phyloP scores from a whole-genome alignment of 805 yeast genomes.

The Metschnikowia hibisci region DNA sequence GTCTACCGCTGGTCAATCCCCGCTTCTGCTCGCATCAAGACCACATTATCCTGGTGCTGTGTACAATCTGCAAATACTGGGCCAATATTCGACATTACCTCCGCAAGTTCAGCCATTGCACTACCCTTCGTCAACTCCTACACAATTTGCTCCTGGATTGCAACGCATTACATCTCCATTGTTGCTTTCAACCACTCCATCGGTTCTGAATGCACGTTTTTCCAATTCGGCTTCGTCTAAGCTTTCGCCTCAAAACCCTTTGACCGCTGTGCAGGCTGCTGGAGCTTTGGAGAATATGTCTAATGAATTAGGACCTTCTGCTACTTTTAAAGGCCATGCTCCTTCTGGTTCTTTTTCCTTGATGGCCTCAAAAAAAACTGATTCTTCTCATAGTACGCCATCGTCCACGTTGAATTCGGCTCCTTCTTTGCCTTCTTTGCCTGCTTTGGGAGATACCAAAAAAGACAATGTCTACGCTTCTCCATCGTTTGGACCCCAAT shows the following conservation, averaged over 20 bases:
- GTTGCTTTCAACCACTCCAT: conserved; percentile 49
- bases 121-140: conserved; percentile 66
- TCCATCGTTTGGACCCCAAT: conserved; percentile 48
- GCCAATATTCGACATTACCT: conserved; percentile 22
- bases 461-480: conserved; percentile 26
- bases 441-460: conserved; percentile 23
- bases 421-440: conserved; percentile 35
- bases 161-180: conserved; percentile 63
- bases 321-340: conserved; percentile 31
- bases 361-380: conserved; percentile 19
- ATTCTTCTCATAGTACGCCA: conserved; percentile 30
- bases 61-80: conserved; percentile 14
- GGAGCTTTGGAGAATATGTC: conserved; percentile 45
- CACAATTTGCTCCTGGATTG: conserved; percentile 64
- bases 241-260: conserved; percentile 12
- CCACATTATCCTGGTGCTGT: conserved; percentile 10
- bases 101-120: conserved; percentile 50
- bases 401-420: conserved; percentile 31
- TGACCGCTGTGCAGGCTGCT: conserved; percentile 36
- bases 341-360: conserved; percentile 25
- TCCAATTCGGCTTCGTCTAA: conserved; percentile 13
- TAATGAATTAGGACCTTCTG: conserved; percentile 42
- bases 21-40: conserved; percentile 13
- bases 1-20: conserved; percentile 12
- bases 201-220: conserved; percentile 38